A percentile compares a stretch with the other conserved stretches of the same genome.
These are phyloP conservation scores for Lablab purpureus DNA, from an alignment of 306 rosid genomes.

Conservation along the genomic window DNA sequence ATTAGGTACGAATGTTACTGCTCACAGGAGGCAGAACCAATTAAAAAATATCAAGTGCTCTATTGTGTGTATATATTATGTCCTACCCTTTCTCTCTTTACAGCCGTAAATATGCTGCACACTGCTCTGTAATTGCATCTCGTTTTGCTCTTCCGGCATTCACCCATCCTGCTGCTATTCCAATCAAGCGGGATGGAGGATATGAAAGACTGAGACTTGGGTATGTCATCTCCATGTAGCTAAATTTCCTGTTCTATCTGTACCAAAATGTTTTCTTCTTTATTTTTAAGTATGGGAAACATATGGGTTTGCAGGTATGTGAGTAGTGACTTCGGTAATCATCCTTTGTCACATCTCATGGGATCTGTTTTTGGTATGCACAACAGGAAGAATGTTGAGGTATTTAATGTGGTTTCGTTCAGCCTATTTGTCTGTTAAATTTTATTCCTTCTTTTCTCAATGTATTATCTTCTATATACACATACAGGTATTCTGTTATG, in stretches of 20 bases:
- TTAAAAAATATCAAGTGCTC: not conserved
- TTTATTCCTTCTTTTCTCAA: not conserved
- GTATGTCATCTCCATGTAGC: conserved; percentile 55
- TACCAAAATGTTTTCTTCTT: not conserved
- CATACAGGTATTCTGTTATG: conserved; percentile 93
- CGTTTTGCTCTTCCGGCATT: conserved; percentile 84
- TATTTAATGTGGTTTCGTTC: conserved; percentile 44
- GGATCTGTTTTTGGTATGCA: conserved; percentile 99
- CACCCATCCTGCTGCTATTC: conserved; percentile 74
- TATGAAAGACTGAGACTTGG: conserved; percentile 81
- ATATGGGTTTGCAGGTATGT: conserved; percentile 55
- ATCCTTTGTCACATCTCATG: conserved; percentile 86
- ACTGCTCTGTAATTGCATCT: conserved; percentile 88
- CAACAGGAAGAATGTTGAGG: conserved; percentile 83
- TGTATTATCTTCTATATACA: not conserved
- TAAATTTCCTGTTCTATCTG: conserved; percentile 43
- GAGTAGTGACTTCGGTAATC: conserved; percentile 63
- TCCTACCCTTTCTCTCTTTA: conserved; percentile 36
- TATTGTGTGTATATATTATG: conserved; percentile 14
- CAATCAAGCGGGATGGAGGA: conserved; percentile 75
- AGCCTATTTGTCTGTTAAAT: not conserved
- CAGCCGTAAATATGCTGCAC: conserved; percentile 94
- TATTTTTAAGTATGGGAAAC: not conserved
- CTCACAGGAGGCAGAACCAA: conserved; percentile 2
- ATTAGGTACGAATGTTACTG: conserved; percentile 65